Evolutionary conservation across 169 alveolate species (phyloP), one percentile per base, ranked within the genome.

Genomic region (Plasmodium chabaudi): DNA sequence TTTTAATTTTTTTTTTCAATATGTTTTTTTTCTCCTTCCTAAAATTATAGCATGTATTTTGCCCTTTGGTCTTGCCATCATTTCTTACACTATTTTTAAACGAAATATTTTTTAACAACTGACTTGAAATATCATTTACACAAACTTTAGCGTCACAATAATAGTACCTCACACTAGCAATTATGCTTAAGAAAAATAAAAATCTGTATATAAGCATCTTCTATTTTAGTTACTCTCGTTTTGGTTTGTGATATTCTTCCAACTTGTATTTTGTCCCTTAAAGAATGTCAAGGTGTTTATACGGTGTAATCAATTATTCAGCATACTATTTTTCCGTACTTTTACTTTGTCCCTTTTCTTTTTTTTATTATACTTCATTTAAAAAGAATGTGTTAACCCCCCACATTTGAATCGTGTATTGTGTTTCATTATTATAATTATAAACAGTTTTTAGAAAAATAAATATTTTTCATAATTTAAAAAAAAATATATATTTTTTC

Each of bases 1-100:
- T 73, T 59, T 74, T 74, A 17, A 23, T 49, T 46, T 87, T 73
- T 57, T 68, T 77, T 61, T 74, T 87, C 67, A 53, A 21, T 27
- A 74, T 71, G 19, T 57, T 27, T 15, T 87, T 73, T 55, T 64
- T 87, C 60, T 63, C 87, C 64, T 64, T 73, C 1, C 57, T 39
- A 44, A 49, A 77, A 46, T 42, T 19, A 60, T 57, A 87, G 13
- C 34, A 47, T n/a, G n/a, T 72, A 25, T 23, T 42, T 27, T 71
- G 72, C 49, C 55, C 19, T 72, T 57, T 19, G 57, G 47, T 13
- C 34, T 55, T 55, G 7, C 17, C 60, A 69, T 55, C 64, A 27
- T 21, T 21, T 19, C 34, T 55, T 55, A 17, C 17, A 69, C 5
- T 51, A 15, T 12, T 15, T 12, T 51, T 51, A 51, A 51, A 51